These are phyloP conservation scores for Mycena indigotica DNA, from an alignment of 768 basidiomycete species.

Conservation along the genomic window DNA sequence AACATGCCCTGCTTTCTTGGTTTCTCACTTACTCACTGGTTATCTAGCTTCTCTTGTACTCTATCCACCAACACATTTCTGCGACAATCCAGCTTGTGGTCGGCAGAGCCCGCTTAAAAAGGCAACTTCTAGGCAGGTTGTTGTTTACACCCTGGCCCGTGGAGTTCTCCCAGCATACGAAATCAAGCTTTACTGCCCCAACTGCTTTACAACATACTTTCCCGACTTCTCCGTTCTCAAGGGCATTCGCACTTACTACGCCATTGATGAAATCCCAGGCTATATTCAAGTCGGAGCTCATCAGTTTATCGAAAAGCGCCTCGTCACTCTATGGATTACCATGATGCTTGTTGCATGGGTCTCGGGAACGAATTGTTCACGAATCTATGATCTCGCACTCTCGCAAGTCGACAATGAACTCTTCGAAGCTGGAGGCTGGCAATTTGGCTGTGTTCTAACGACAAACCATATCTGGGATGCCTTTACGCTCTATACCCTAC, in stretches of 20 bases:
- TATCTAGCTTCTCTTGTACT: constrained; percentile 3
- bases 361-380: constrained; percentile 23
- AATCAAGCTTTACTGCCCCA: constrained; percentile 25
- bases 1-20: not conserved
- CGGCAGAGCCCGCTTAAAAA: constrained; percentile 20
- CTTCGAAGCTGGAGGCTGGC: constrained; percentile 20
- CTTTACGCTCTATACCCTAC: constrained; percentile 29
- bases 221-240: constrained; percentile 25
- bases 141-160: constrained; percentile 18
- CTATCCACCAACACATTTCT: constrained; percentile 3
- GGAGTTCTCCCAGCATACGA: constrained; percentile 29
- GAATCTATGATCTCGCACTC: constrained; percentile 22
- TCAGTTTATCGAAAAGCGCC: constrained; percentile 26
- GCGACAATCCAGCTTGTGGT: not conserved
- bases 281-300: constrained; percentile 30
- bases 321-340: constrained; percentile 19
- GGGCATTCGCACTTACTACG: constrained; percentile 25
- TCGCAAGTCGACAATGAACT: constrained; percentile 4
- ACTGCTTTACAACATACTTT: constrained; percentile 25
- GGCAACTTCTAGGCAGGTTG: constrained; percentile 18
- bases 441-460: constrained; percentile 21
- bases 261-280: constrained; percentile 12
- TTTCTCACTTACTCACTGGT: not conserved
- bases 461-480: constrained; percentile 35
- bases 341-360: constrained; percentile 24